These are phyloP conservation scores for Candida manassasensis DNA, from an alignment of 805 yeast species.

Conservation along the genomic window DNA sequence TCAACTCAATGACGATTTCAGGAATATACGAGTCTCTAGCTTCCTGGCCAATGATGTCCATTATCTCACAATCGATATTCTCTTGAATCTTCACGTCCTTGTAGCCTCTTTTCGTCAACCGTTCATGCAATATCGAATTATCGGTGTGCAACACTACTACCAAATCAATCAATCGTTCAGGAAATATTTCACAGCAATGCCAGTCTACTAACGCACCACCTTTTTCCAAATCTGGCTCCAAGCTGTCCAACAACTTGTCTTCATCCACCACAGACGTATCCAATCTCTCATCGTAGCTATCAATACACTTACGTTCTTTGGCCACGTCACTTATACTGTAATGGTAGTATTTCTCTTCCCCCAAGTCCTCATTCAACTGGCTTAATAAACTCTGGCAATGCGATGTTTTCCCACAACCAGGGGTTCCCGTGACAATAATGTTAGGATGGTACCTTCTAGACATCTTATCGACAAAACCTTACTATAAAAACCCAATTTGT, in stretches of 20 bases:
- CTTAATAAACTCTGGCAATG: slow-evolving; percentile 59
- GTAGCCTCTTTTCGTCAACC: slow-evolving; percentile 74
- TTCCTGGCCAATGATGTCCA: slow-evolving; percentile 85
- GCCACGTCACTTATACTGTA: slow-evolving; percentile 80
- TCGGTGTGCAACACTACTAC: slow-evolving; percentile 85
- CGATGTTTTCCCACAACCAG: slow-evolving; percentile 84
- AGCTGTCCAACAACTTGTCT: slow-evolving; percentile 74
- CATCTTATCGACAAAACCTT: no score
- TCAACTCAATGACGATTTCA: slow-evolving; percentile 76
- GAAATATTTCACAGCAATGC: slow-evolving; percentile 96
- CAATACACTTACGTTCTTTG: slow-evolving; percentile 67
- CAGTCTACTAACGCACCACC: slow-evolving; percentile 95
- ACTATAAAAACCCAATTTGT: no score
- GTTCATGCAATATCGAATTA: slow-evolving; percentile 64
- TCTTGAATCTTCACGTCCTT: slow-evolving; percentile 80
- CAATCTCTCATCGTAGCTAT: slow-evolving; percentile 80
- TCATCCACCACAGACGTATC: slow-evolving; percentile 90
- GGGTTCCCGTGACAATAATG: slow-evolving; percentile 91
- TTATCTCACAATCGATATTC: slow-evolving; percentile 92
- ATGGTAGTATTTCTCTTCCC: slow-evolving; percentile 35
- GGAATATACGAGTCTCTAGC: slow-evolving; percentile 79
- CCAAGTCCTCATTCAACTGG: slow-evolving; percentile 34
- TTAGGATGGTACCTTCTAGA: slow-evolving; percentile 51
- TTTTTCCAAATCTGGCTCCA: slow-evolving; percentile 70
- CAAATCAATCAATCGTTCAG: slow-evolving; percentile 86